phyloP scores from a whole-genome alignment of 2,329 filamentous ascomycete genomes.

The Xylariaceae sp. region DNA sequence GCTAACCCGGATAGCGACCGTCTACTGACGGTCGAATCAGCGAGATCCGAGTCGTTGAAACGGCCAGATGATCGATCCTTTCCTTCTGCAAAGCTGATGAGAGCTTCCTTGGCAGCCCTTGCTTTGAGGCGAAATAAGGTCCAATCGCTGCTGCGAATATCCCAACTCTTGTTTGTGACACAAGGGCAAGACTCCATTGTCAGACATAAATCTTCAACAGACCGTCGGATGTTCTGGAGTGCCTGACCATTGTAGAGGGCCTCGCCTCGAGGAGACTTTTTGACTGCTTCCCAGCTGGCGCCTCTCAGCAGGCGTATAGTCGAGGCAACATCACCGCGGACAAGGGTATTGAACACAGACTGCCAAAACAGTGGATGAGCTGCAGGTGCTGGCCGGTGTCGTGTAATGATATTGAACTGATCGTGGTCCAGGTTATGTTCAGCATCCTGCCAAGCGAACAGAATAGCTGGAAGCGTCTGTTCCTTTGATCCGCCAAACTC shows the following conservation, averaged over 20 bases:
- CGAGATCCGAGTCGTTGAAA: conserved; percentile 29
- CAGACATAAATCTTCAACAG: conserved; percentile 62
- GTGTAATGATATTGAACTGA: conserved; percentile 60
- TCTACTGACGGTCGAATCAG: conserved; percentile 35
- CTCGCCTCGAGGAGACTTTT: conserved; percentile 60
- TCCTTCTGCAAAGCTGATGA: conserved; percentile 77
- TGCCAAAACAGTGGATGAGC: conserved; percentile 82
- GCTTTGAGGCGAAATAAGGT: conserved; percentile 75
- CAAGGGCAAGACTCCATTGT: conserved; percentile 72
- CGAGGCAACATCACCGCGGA: conserved; percentile 69
- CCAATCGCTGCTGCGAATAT: conserved; percentile 79
- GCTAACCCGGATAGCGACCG: conserved; percentile 60
- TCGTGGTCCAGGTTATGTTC: conserved; percentile 69
- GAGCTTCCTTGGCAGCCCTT: conserved; percentile 61
- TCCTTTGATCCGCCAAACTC: conserved; percentile 32
- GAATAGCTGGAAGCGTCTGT: conserved; percentile 65
- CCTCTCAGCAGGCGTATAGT: conserved; percentile 65
- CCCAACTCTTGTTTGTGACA: conserved; percentile 65
- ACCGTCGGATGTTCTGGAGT: conserved; percentile 72
- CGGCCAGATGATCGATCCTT: conserved; percentile 40
- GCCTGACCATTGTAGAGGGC: conserved; percentile 69
- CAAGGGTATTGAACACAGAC: conserved; percentile 65
- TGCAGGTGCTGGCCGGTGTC: conserved; percentile 66
- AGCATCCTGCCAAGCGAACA: conserved; percentile 78
- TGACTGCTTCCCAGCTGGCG: conserved; percentile 75